phyloP scores from a whole-genome alignment of 768 basidiomycete genomes.

The Dioszegia crocea region DNA sequence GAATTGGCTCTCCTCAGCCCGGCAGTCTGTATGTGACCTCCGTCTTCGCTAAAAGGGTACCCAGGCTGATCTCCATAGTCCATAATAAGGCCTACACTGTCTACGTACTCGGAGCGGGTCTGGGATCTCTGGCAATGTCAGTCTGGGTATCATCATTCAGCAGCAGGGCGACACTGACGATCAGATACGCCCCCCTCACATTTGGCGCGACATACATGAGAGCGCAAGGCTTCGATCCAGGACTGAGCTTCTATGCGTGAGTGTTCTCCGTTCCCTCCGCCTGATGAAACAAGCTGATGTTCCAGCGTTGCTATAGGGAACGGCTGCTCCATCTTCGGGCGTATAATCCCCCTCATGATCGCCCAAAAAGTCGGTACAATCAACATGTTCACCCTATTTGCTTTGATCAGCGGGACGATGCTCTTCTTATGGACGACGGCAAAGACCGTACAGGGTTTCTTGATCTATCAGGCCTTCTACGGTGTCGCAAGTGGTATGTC shows the following conservation, averaged over 20 bases:
- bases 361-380: constrained; percentile 55
- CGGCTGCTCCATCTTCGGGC: constrained; percentile 40
- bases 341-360: constrained; percentile 37
- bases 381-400: constrained; percentile 67
- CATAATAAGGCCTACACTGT: constrained; percentile 57
- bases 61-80: constrained; percentile 64
- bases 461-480: constrained; percentile 27
- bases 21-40: constrained; percentile 52
- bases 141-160: background rate
- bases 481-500: constrained; percentile 24
- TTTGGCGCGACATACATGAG: constrained; percentile 8
- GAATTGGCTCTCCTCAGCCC: constrained; percentile 28
- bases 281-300: background rate
- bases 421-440: constrained; percentile 66
- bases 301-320: constrained; percentile 40
- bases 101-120: constrained; percentile 60
- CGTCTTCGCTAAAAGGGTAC: constrained; percentile 57
- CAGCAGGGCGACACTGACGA: background rate
- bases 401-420: constrained; percentile 57
- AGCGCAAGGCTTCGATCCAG: constrained; percentile 19
- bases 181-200: constrained; percentile 57
- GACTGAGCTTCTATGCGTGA: constrained; percentile 31
- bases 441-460: constrained; percentile 10
- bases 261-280: background rate
- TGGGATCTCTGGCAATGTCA: constrained; percentile 61